Evolutionary conservation across 306 rosid species (phyloP), one percentile per base, ranked within the genome.

Genomic region (Cucumis hystrix): DNA sequence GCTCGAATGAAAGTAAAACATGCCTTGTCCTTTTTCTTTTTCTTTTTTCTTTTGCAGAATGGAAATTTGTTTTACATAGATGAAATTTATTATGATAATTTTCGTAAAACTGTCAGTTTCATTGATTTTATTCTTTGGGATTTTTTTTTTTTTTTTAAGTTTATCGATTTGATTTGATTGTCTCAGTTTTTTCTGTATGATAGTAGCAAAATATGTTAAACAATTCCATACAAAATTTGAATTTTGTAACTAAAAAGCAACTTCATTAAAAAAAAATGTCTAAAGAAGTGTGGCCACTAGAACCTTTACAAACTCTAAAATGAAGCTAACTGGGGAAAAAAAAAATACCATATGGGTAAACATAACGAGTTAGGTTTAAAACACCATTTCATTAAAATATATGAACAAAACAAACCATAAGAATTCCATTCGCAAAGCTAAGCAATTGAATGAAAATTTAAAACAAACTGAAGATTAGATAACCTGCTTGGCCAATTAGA

Each of bases 401-500:
- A 23, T 25, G 13, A 60, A 60, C 18, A 61, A 8, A 61, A 61
- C 66, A 61, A 61, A 61, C n/a, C n/a, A 28, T 23, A 25, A 12
- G 5, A 12, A 12, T 60, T 60, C 37, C 37, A 60, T 23, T 13
- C 9, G 30, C 30, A 25, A 60, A 61, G 67, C 40, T 52, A 28
- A 61, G 17, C 40, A 60, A 1, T 33, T 15, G 7, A 3, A 65
- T 65, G 49, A 65, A 65, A 65, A 3, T 39, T 39, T 6, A 37
- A 18, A 65, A n/a, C 13, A 18, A 65, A 18, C 51, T 37, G 15
- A 65, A 39, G 51, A 65, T 28, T 28, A 28, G 3, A 28, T 9
- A 65, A 65, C 15, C 72, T 37, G 20, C 45, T 33, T 7, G 30
- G 39, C 13, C 16, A 40, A 37, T 88, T 78, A 91, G 33, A 93